A percentile compares a stretch with the other conserved stretches of the same genome.
Evolutionary conservation across 495 filamentous ascomycete genomes (phyloP).

Genomic region (Neurospora sp.): DNA sequence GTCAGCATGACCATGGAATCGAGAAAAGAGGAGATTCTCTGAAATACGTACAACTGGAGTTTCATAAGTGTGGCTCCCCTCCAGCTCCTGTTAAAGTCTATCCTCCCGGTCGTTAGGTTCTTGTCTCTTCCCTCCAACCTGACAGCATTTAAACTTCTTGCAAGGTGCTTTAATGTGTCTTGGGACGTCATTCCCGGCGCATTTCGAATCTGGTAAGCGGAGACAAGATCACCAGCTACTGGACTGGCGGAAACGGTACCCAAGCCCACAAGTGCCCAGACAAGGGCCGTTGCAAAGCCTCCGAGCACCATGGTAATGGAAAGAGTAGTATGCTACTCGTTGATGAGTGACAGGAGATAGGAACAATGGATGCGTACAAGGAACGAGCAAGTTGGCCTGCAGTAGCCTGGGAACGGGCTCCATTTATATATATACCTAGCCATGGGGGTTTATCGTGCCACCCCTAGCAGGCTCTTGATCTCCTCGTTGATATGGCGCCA

Average conservation of each 20-base stretch:
- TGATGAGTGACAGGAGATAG: neutral
- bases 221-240: neutral
- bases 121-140: neutral
- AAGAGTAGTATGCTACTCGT: neutral
- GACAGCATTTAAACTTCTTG: neutral
- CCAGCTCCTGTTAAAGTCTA: constrained; percentile 3
- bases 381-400: neutral
- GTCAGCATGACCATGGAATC: neutral
- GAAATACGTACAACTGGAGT: neutral
- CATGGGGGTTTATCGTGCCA: neutral
- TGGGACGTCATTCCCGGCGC: neutral
- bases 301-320: neutral
- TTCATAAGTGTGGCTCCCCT: constrained; percentile 2
- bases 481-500: neutral
- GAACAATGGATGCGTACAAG: neutral
- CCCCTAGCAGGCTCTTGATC: neutral
- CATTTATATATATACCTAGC: neutral
- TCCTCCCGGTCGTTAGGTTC: constrained; percentile 3
- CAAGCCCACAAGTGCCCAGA: neutral
- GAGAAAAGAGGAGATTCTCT: neutral
- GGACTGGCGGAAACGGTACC: neutral
- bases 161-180: neutral
- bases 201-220: neutral
- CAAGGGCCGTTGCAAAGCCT: neutral
- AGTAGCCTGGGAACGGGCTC: neutral